Evolutionary conservation across 345 rosid species (phyloP).

Genomic region (Gossypium anomalum): DNA sequence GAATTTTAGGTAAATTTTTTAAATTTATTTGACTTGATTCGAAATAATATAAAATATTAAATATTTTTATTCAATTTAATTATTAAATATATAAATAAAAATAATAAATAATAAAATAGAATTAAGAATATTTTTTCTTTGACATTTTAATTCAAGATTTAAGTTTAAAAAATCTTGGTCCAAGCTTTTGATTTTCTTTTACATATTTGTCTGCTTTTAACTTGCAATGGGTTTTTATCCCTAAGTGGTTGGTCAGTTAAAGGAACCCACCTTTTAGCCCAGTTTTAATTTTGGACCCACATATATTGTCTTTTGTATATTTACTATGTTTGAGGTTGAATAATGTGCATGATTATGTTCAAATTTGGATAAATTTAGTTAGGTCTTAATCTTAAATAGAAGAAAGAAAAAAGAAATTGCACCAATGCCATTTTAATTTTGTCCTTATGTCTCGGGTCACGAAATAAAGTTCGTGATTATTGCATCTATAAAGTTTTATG

Average conservation of each 20-base stretch:
- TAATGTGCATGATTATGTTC: background rate
- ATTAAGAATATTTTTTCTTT: too few species aligned
- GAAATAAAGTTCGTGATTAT: too few species aligned
- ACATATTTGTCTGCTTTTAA: background rate
- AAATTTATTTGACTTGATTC: too few species aligned
- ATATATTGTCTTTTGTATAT: background rate
- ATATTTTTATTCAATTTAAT: too few species aligned
- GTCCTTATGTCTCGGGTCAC: too few species aligned
- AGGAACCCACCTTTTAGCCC: background rate
- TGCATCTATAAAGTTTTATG: rapidly evolving
- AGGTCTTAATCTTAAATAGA: background rate
- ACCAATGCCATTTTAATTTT: too few species aligned
- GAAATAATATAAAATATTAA: too few species aligned
- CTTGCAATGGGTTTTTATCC: background rate
- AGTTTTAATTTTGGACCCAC: slow-evolving; percentile 2
- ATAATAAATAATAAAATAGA: too few species aligned
- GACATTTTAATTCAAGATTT: too few species aligned
- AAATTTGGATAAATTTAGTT: background rate
- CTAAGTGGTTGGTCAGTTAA: slow-evolving; percentile 7
- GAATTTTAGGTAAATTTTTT: too few species aligned
- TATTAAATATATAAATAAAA: too few species aligned
- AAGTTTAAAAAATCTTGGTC: too few species aligned
- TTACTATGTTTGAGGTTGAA: background rate
- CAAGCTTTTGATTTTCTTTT: background rate
- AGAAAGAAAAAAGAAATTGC: background rate